Evolutionary conservation across 2,329 filamentous ascomycete species (phyloP).

Genomic region (Exophiala viscosa): DNA sequence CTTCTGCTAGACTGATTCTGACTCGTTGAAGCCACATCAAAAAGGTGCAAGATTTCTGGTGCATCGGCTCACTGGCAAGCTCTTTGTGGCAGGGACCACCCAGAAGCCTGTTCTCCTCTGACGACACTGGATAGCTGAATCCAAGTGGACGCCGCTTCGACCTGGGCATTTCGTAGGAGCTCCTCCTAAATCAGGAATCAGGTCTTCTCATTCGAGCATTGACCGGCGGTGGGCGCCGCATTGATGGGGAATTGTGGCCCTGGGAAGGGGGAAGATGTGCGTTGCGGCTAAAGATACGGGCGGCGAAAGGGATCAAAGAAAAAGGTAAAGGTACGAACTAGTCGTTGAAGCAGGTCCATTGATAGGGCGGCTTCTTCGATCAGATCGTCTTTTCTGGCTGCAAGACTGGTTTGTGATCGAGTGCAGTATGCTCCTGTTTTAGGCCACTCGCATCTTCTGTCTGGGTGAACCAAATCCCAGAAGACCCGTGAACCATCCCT

Average conservation of each 20-base stretch:
- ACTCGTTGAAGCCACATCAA: not conserved
- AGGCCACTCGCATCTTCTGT: not conserved
- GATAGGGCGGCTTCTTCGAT: not conserved
- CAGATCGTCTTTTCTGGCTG: slow-evolving; percentile 1
- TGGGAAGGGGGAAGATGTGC: too few species aligned
- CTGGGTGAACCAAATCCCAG: not conserved
- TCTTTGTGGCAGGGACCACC: too few species aligned
- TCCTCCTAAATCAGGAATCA: too few species aligned
- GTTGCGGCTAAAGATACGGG: not conserved
- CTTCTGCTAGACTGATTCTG: too few species aligned
- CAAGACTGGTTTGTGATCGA: not conserved
- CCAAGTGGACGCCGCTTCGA: too few species aligned
- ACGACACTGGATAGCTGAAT: not conserved
- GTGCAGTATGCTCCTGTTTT: not conserved
- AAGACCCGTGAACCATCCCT: not conserved
- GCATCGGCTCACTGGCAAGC: not conserved
- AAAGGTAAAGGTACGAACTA: not conserved
- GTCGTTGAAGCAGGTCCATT: not conserved
- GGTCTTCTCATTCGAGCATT: too few species aligned
- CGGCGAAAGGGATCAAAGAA: not conserved
- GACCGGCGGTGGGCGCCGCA: too few species aligned
- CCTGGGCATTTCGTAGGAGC: too few species aligned
- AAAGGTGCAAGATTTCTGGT: slow-evolving; percentile 2
- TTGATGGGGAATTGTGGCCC: too few species aligned
- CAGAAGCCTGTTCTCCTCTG: not conserved